These are phyloP conservation scores for Jacaranda mimosifolia DNA, from an alignment of 257 asterid species.

Conservation along the genomic window DNA sequence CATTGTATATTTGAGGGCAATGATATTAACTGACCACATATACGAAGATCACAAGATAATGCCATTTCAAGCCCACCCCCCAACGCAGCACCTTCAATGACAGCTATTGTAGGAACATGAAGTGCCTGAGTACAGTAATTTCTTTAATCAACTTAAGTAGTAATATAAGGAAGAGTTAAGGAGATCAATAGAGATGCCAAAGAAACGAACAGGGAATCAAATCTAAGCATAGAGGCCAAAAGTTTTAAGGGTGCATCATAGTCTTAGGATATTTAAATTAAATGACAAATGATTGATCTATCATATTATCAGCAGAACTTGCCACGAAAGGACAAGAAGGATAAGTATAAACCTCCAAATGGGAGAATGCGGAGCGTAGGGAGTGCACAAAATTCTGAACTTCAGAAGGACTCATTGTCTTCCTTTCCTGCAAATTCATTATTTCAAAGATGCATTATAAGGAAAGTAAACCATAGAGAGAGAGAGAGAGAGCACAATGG, in stretches of 20 bases:
- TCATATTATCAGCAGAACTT: conserved; percentile 14
- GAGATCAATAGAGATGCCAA: conserved; percentile 1
- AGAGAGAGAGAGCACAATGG: background rate
- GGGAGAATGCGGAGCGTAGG: conserved; percentile 76
- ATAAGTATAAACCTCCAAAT: conserved; percentile 72
- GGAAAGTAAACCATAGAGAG: conserved; percentile 20
- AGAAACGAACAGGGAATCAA: conserved; percentile 1
- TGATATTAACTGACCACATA: conserved; percentile 67
- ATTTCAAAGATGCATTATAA: conserved; percentile 7
- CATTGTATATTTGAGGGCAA: conserved; percentile 1
- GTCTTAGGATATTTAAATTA: background rate
- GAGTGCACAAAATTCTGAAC: conserved; percentile 69
- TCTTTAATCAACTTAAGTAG: conserved; percentile 32
- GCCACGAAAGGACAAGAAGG: conserved; percentile 19
- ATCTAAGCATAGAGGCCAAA: conserved; percentile 10
- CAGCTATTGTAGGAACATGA: conserved; percentile 87
- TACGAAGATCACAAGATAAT: conserved; percentile 91
- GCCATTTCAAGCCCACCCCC: conserved; percentile 99
- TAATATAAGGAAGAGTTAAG: conserved; percentile 1
- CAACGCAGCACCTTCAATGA: conserved; percentile 88
- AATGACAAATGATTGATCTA: background rate
- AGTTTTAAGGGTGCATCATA: background rate
- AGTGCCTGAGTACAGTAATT: conserved; percentile 59
- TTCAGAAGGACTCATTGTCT: conserved; percentile 72
- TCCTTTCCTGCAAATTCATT: conserved; percentile 71